These are phyloP conservation scores for Claviceps fusiformis DNA, from an alignment of 2,329 filamentous ascomycete species.

Conservation along the genomic window DNA sequence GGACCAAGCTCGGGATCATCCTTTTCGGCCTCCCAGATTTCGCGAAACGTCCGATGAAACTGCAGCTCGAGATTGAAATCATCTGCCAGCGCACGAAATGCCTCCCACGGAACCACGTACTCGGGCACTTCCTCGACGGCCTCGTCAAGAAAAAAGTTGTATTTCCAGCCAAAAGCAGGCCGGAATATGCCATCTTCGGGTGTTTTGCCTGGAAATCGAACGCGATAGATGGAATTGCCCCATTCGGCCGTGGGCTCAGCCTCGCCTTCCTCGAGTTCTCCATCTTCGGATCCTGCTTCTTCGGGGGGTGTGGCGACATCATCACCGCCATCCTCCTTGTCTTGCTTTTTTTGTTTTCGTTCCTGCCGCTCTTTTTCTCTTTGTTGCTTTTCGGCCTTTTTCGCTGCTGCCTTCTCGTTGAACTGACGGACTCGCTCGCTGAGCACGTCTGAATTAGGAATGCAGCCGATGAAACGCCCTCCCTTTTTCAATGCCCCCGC, in stretches of 20 bases:
- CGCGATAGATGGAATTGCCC: slow-evolving; percentile 87
- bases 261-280: slow-evolving; percentile 46
- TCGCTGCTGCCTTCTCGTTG: slow-evolving; percentile 40
- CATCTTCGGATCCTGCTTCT: slow-evolving; percentile 23
- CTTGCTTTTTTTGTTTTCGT: slow-evolving; percentile 1
- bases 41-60: slow-evolving; percentile 80
- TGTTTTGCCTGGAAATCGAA: slow-evolving; percentile 73
- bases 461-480: slow-evolving; percentile 84
- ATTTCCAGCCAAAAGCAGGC: slow-evolving; percentile 94
- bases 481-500: slow-evolving; percentile 84
- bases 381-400: slow-evolving; percentile 29
- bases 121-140: slow-evolving; percentile 93
- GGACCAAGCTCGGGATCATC: slow-evolving; percentile 69
- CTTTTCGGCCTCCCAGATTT: slow-evolving; percentile 87
- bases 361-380: slow-evolving; percentile 16
- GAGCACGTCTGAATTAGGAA: slow-evolving; percentile 92
- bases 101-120: slow-evolving; percentile 97
- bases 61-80: slow-evolving; percentile 94
- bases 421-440: slow-evolving; percentile 64
- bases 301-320: slow-evolving; percentile 8
- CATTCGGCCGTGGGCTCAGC: slow-evolving; percentile 59
- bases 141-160: slow-evolving; percentile 91
- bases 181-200: slow-evolving; percentile 82
- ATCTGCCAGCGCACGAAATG: slow-evolving; percentile 86
- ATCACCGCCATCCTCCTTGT: slow-evolving; percentile 6